Conservation (phyloP, 331 rosid genomes). For the Arachis monticola region DNA sequence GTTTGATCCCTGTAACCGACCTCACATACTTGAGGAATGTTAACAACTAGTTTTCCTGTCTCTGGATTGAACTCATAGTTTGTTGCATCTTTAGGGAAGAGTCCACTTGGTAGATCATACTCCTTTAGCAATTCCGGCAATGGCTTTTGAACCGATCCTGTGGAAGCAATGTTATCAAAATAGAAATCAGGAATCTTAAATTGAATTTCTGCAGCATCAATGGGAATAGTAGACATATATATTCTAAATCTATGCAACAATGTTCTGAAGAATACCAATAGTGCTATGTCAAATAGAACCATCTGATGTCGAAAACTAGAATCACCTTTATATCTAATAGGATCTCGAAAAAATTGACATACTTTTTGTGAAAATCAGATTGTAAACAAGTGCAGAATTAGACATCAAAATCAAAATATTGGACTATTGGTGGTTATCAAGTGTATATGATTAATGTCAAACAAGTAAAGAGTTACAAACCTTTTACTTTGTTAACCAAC, state of each 20-base stretch:
- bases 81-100: conserved; percentile 89
- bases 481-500: conserved; percentile 93
- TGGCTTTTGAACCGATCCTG: conserved; percentile 94
- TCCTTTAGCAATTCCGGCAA: conserved; percentile 86
- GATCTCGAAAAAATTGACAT: not conserved
- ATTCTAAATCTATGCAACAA: not conserved
- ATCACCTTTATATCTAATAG: not conserved
- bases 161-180: not conserved
- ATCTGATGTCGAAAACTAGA: not conserved
- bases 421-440: conserved; percentile 12
- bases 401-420: conserved; percentile 25
- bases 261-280: conserved; percentile 17
- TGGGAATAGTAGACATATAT: not conserved
- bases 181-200: not conserved
- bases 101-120: conserved; percentile 82
- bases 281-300: conserved; percentile 13
- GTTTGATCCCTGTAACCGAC: conserved; percentile 92
- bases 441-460: not conserved
- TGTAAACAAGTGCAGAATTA: conserved; percentile 1
- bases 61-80: conserved; percentile 85
- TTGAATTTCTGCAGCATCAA: not conserved
- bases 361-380: not conserved
- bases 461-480: conserved; percentile 47
- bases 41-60: conserved; percentile 74
- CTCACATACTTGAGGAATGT: conserved; percentile 67